Evolutionary conservation across 1,139 yeast species (phyloP), one percentile per base, ranked within the genome.

Genomic region (Debaryomycetaceae sp.): DNA sequence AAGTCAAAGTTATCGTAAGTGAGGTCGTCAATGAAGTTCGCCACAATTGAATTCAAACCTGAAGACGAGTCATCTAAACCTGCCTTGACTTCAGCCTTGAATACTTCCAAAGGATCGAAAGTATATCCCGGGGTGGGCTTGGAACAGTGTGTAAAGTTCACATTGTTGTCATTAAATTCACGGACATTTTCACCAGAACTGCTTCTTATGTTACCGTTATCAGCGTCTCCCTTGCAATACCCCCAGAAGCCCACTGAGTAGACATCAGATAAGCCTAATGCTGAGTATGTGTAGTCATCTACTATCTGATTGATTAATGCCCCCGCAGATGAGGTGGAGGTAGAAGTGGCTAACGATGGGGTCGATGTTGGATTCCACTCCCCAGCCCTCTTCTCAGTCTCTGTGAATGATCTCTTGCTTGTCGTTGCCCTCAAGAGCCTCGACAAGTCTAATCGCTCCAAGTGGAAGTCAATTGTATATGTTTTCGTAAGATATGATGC

Each of bases 211-310:
- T 47, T 42, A 13, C 42, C 38, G n/a, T 52, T 51, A 20, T 55
- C 49, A 27, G 56, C 53, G 4, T 49, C 46, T 23, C 91, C 93
- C 53, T 75, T 69, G 63, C 95, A 87, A 65, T 84, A 86, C 31
- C 90, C 91, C 81, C 90, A 85, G 59, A 76, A 72, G 40, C 89
- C 81, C 37, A 85, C 67, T 13, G 83, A 73, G 59, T 85, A 85
- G 24, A 81, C 78, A 41, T 80, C 81, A 6, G 86, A 68, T 31
- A 85, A 63, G 1, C 88, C 87, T 39, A 80, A 57, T 36, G 60
- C 62, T 14, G 49, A 40, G 39, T 63, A 63, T 6, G 54, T 46
- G 13, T 60, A 55, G 38, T 51, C 50, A 33, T 39, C 41, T 11
- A 60, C 46, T 23, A 53, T 38, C n/a, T 42, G 38, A n/a, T 55